Base-by-base conservation (phyloP, 441 rosid genomes). In the Gossypium lobatum region DNA sequence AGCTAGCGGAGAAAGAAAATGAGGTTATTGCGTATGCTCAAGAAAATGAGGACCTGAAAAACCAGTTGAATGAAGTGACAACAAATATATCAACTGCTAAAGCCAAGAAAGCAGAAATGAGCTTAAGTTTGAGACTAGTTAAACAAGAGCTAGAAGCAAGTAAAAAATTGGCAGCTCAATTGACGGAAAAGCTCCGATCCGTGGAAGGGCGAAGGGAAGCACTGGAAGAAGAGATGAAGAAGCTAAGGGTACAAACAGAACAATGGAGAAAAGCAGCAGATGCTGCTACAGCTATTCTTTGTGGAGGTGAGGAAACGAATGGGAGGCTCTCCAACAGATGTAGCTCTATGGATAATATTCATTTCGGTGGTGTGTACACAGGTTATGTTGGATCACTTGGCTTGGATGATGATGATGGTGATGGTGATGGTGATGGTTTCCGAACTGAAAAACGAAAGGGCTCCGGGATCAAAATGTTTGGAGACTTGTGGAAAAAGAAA, bases 241-340 rank as follows among this genome's bases (percentile, higher is more conserved):
- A 78, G 85, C 85, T 94, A 75, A 84, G 86, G 76, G 89, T 88
- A 60, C 97, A 94, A 80, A 91, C 97, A 4, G 96, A 89, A 81
- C 97, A 94, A 72, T 94, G 98, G 98, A 85, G 86, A 77, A 94
- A 92, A 80, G 95, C 96, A 0, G 97, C 98, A 0, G 97, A 94
- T 81, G 98, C 97, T 0, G 98, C 97, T 61, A 96, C 98, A 48
- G 87, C 94, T 3, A 88, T 94, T 17, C 93, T 94, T 21, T 86
- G 95, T 7, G 92, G 92, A 8, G 92, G 80, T 16, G 84, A 64
- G 42, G 97, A 88, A 74, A 83, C 79, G 78, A 83, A 85, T 13
- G 85, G 91, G 26, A 83, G 87, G 78, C 83, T 85, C 54, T 80
- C 91, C 0, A 83, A 80, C 70, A 84, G 91, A 64, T 87, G 93